A percentile compares a stretch with the other conserved stretches of the same genome.
Evolutionary conservation across 2,329 filamentous ascomycete species (phyloP).

Genomic region (Fusarium nanum): DNA sequence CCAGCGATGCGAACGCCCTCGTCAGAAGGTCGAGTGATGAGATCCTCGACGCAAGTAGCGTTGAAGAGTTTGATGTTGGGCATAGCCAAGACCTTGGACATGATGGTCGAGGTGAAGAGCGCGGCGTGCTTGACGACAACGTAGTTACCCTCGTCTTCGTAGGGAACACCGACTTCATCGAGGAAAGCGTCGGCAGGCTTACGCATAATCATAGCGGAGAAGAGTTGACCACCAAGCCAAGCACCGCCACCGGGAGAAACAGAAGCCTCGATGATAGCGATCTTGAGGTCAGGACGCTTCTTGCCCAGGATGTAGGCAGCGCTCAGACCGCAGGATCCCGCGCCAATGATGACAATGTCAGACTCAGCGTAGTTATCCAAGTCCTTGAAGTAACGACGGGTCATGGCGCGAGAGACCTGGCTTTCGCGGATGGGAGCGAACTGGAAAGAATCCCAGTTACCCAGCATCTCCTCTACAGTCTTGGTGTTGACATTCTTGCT

Average conservation of each 20-base stretch:
- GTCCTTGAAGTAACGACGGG: slow-evolving; percentile 90
- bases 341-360: slow-evolving; percentile 93
- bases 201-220: slow-evolving; percentile 95
- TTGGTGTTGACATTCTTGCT: slow-evolving; percentile 49
- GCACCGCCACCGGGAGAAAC: slow-evolving; percentile 90
- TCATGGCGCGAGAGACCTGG: slow-evolving; percentile 94
- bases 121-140: slow-evolving; percentile 96
- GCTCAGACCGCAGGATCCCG: slow-evolving; percentile 87
- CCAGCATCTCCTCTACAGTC: slow-evolving; percentile 63
- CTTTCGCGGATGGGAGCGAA: slow-evolving; percentile 91
- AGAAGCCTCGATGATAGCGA: slow-evolving; percentile 88
- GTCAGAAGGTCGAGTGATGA: slow-evolving; percentile 80
- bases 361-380: slow-evolving; percentile 90
- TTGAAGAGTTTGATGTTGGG: slow-evolving; percentile 98
- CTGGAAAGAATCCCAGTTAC: slow-evolving; percentile 83
- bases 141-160: slow-evolving; percentile 87
- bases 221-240: slow-evolving; percentile 94
- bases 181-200: slow-evolving; percentile 91
- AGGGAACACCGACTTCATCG: slow-evolving; percentile 82
- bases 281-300: slow-evolving; percentile 88
- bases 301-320: slow-evolving; percentile 87
- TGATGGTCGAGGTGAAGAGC: slow-evolving; percentile 88
- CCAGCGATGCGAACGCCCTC: slow-evolving; percentile 78
- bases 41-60: slow-evolving; percentile 89
- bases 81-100: slow-evolving; percentile 84